Evolutionary conservation across 116 monocot species (phyloP), one percentile per base, ranked within the genome.

Genomic region (Papilionanthe hybrid): DNA sequence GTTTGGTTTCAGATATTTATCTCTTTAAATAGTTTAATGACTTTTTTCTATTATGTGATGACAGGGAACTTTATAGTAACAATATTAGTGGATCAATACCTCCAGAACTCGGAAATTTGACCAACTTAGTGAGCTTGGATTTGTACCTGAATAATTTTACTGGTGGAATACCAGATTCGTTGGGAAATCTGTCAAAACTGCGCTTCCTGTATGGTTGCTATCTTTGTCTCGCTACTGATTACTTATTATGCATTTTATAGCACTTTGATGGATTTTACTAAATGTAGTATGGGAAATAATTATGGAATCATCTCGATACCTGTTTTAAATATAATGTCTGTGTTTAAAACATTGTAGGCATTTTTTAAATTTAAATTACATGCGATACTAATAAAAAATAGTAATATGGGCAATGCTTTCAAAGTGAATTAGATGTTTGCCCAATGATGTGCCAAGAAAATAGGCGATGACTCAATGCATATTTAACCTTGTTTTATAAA

Each of bases 31-130:
- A 44, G 12, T 73, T n/a, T 73, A 41, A 41, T 44, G 32, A 29
- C 27, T 15, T 73, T 20, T 43, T n/a, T 73, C 37, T n/a, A 42
- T 44, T 19, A 20, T 73, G 44, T 44, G 9, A 25, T 81, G 42
- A 13, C 88, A 91, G 91, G 78, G 91, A 91, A 79, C 88, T 91
- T 57, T 91, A 88, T 58, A 86, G 86, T 75, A 91, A 91, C 81
- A 85, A 86, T 29, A 88, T 91, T 67, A 88, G 81, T 78, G 88
- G 91, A 27, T 42, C 45, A 19, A 91, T 91, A 79, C 91, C 88
- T 9, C 63, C 44, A 47, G 88, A 88, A 11, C 82, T 91, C 29
- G 91, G 91, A 73, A 83, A 86, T 53, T 77, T 91, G 81, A 78
- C 86, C 22, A 91, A 75, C 42, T 81, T 91, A 81, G 83, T 88